Evolutionary conservation across 352 stramenopile species (phyloP), one percentile per base, ranked within the genome.

Genomic region (Phytophthora megakarya): DNA sequence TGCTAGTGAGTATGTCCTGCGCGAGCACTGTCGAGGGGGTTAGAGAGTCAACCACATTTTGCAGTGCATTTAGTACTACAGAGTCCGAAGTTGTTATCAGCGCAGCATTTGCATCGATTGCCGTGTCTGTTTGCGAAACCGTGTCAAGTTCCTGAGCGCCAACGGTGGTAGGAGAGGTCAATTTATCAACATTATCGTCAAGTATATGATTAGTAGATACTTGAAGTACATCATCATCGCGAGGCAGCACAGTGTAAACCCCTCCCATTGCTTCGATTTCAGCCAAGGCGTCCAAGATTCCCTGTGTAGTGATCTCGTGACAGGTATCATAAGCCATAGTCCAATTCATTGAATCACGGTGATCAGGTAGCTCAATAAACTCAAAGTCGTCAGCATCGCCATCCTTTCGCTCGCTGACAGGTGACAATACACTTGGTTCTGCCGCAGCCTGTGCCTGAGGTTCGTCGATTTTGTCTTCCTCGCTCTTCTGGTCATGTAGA

Each of bases 231-330:
- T 8, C 15, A 12, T 43, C 19, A 21, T 53, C 52, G 22, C 4
- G 16, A 8, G 46, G 35, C 26, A 67, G 23, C 7, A 56, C 12
- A 13, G 19, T 48, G 42, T 48, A 44, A n/a, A 73, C 11, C 15
- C 28, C 33, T 12, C 52, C 46, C 22, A 65, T 45, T 18, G 53
- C 53, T 30, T 73, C 53, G 42, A 65, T 32, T 39, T 59, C 47
- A 61, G 19, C 15, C 18, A 73, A 47, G 23, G 65, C 65, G 59
- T 59, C 47, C 53, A 60, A 5, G 12, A 73, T 66, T 42, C 60
- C 65, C 22, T 48, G 47, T 35, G n/a, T 47, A 26, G 32, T 23
- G 18, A 66, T 38, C 4, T 63, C 21, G 6, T 70, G 26, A 26
- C 53, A 66, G 30, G 26, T 35, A 19, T 49, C 44, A 11, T 46